phyloP scores from a whole-genome alignment of 805 yeast genomes.

The Ogataea trehalophila region DNA sequence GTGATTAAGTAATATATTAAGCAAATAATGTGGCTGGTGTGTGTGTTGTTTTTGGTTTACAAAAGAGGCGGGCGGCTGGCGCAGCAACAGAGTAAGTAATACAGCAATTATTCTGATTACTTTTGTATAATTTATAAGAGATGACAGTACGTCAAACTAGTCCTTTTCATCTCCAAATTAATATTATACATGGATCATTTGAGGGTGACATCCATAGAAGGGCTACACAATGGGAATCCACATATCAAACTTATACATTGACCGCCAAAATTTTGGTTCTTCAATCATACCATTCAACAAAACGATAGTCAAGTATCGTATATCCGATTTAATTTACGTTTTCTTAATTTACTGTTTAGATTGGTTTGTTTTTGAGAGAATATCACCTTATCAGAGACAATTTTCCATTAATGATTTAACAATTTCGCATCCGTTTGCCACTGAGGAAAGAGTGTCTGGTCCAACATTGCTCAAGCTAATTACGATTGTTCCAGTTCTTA shows the following conservation, averaged over 20 bases:
- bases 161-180: no score
- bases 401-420: conserved; percentile 72
- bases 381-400: conserved; percentile 70
- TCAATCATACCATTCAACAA: conserved; percentile 15
- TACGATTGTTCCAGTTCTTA: conserved; percentile 43
- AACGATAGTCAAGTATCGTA: conserved; percentile 22
- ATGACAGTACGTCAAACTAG: no score
- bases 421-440: conserved; percentile 77
- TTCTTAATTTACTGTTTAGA: conserved; percentile 18
- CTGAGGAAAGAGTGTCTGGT: conserved; percentile 63
- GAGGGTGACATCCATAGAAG: no score
- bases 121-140: no score
- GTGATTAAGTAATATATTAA: no score
- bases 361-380: conserved; percentile 22
- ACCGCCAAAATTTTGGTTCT: conserved; percentile 27
- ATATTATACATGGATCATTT: no score
- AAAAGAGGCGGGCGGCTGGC: no score
- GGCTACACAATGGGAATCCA: conserved; percentile 7
- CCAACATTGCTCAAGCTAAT: conserved; percentile 50
- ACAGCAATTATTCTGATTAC: no score
- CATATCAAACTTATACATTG: conserved; percentile 16
- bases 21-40: no score
- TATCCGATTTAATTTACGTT: conserved; percentile 22
- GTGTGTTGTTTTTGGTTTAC: no score
- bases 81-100: no score